Percentiles rank a stretch among this genome's conserved stretches.
phyloP scores from a whole-genome alignment of 169 alveolate genomes.

The Cryptosporidium parvum region DNA sequence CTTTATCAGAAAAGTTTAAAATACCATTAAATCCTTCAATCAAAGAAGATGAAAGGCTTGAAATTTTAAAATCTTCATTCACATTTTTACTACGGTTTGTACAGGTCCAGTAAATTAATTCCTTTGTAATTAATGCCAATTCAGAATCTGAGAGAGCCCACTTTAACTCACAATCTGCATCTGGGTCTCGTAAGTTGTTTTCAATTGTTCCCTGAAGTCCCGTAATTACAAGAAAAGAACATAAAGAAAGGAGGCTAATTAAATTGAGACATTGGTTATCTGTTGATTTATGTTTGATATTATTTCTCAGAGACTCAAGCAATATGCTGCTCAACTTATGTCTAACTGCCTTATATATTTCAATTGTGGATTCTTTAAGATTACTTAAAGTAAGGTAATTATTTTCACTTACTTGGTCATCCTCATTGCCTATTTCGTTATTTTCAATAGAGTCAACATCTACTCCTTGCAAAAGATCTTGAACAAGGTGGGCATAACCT shows the following conservation, averaged over 20 bases:
- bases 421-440: background rate
- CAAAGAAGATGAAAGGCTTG: constrained; percentile 1
- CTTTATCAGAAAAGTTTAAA: constrained; percentile 1
- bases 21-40: constrained; percentile 48
- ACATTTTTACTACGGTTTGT: background rate
- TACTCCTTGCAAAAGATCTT: constrained; percentile 39
- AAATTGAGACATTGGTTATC: constrained; percentile 10
- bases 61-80: background rate
- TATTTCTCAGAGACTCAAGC: constrained; percentile 34
- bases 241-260: constrained; percentile 58
- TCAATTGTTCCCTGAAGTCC: constrained; percentile 67
- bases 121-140: constrained; percentile 23
- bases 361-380: constrained; percentile 20
- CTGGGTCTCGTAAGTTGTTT: constrained; percentile 19
- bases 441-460: constrained; percentile 8
- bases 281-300: constrained; percentile 19
- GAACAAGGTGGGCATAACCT: constrained; percentile 72
- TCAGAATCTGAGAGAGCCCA: constrained; percentile 61
- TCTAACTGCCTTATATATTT: constrained; percentile 30
- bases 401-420: background rate
- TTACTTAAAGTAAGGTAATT: background rate
- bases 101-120: constrained; percentile 48
- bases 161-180: constrained; percentile 7
- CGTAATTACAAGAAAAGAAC: constrained; percentile 42
- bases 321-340: constrained; percentile 52